Base-by-base conservation (phyloP, 2,329 filamentous ascomycete genomes). In the Colletotrichum chlorophyti region DNA sequence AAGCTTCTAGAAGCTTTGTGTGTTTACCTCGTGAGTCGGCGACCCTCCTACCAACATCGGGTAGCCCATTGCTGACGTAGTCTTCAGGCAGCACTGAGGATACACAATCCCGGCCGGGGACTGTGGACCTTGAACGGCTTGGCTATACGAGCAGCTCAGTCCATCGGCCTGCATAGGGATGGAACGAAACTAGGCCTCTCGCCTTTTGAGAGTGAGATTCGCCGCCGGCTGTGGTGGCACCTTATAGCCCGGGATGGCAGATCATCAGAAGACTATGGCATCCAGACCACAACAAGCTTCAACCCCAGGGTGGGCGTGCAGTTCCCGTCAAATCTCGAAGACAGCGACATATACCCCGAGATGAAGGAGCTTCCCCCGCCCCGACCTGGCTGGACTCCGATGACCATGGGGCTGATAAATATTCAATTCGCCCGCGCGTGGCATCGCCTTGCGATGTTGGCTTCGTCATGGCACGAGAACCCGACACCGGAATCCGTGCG, bases 231-330 rank as follows among this genome's bases (percentile, higher is more conserved):
- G 5, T 80, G 81, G 77, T 86, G 80, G 80, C 75, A 80, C 65
- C 79, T 87, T 0, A 78, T 80, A 35, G 76, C 78, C 1, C 72
- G 82, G 1, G 83, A 86, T 53, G 74, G 76, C 3, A 72, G 83
- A 43, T 78, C 81, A 1, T 80, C 80, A 2, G 84, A 87, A 62
- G 84, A 86, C 54, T 82, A 86, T 60, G 84, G 85, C 0, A 63
- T 75, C 9, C 60, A 65, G 26, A 61, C 58, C 27, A 19, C 45
- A 12, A 52, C 32, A 9, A 58, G 46, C 23, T 61, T 57, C 53
- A 50, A 35, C 48, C 10, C 41, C 15, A 78, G 79, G 35, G 78
- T 75, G 1, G 78, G 83, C 27, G 81, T 82, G 0, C 77, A 80
- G 35, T 74, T 83, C 68, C 83, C 84, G 1, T 72, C 81, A 3